A percentile compares a stretch with the other conserved stretches of the same genome.
These are phyloP conservation scores for Exsudoporus floridanus DNA, from an alignment of 1,284 basidiomycete genomes.

Conservation along the genomic window DNA sequence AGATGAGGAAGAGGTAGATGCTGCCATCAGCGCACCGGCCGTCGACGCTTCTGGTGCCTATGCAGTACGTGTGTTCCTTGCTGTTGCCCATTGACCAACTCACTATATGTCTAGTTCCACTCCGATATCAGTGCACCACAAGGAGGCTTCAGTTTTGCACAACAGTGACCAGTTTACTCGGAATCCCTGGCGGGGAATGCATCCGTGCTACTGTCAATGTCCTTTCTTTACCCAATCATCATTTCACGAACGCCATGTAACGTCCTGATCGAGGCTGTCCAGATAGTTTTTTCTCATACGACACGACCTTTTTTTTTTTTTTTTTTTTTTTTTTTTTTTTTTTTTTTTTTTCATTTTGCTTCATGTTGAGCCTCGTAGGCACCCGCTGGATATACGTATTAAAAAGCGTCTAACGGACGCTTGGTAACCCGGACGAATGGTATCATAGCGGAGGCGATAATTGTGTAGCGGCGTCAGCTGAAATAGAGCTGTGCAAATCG, in stretches of 20 bases:
- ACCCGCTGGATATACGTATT: slow-evolving; percentile 17
- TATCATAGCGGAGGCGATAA: slow-evolving; percentile 22
- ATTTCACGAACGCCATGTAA: slow-evolving; percentile 28
- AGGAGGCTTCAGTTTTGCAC: slow-evolving; percentile 91
- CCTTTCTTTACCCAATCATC: slow-evolving; percentile 10
- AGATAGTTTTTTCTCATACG: slow-evolving; percentile 15
- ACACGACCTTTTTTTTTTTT: slow-evolving; percentile 11
- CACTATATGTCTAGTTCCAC: slow-evolving; percentile 58
- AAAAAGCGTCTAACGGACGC: slow-evolving; percentile 39
- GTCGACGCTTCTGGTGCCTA: slow-evolving; percentile 90
- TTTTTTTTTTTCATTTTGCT: slow-evolving; percentile 18
- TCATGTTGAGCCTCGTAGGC: slow-evolving; percentile 24
- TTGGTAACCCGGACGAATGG: slow-evolving; percentile 14
- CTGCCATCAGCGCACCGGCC: slow-evolving; percentile 74
- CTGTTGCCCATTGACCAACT: slow-evolving; percentile 11
- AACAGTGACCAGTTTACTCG: slow-evolving; percentile 34
- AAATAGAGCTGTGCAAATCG: slow-evolving; percentile 11
- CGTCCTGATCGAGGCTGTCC: slow-evolving; percentile 7
- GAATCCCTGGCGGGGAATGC: slow-evolving; percentile 9
- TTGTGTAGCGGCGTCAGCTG: slow-evolving; percentile 2
- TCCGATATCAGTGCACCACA: slow-evolving; percentile 82
- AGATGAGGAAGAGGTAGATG: slow-evolving; percentile 81
- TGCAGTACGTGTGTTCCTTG: slow-evolving; percentile 59
- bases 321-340: slow-evolving; percentile 15
- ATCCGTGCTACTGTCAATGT: neutral